Conservation (phyloP, 1,284 basidiomycete genomes). For the Anthracocystis panici-leucophaei region DNA sequence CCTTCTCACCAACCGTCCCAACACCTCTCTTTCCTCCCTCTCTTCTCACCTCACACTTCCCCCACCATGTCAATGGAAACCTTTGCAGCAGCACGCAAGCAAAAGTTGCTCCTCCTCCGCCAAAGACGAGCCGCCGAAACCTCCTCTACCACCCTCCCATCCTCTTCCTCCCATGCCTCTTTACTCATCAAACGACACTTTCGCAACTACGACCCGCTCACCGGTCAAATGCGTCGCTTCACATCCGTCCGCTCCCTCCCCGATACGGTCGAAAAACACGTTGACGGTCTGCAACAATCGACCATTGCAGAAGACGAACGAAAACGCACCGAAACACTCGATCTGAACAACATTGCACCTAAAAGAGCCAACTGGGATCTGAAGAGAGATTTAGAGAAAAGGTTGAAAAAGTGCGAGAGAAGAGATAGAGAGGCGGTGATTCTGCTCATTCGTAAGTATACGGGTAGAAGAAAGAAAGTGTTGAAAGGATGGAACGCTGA, state of each 20-base stretch:
- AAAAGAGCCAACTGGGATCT: conserved; percentile 97
- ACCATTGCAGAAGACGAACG: conserved; percentile 88
- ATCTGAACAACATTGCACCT: conserved; percentile 95
- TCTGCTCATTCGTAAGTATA: conserved; percentile 81
- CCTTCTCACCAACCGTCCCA: background rate
- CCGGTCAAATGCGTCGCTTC: conserved; percentile 63
- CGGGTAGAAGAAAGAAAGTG: background rate
- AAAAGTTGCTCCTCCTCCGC: conserved; percentile 82
- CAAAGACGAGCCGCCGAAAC: conserved; percentile 76
- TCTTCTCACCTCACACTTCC: background rate
- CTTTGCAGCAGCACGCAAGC: conserved; percentile 85
- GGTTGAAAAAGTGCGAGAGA: conserved; percentile 86
- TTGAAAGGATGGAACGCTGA: background rate
- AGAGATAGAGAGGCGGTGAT: conserved; percentile 92
- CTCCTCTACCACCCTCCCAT: conserved; percentile 1
- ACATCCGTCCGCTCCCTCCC: conserved; percentile 75
- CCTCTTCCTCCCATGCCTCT: conserved; percentile 3
- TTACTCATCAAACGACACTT: conserved; percentile 63
- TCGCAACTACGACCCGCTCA: conserved; percentile 68
- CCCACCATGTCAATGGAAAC: conserved; percentile 74
- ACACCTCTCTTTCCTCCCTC: background rate
- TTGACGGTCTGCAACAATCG: conserved; percentile 83
- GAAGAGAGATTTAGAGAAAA: conserved; percentile 91
- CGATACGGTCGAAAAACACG: conserved; percentile 88
- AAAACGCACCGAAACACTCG: conserved; percentile 85